Conservation (phyloP, 805 yeast genomes). For the Saccharomyces eubayanus region DNA sequence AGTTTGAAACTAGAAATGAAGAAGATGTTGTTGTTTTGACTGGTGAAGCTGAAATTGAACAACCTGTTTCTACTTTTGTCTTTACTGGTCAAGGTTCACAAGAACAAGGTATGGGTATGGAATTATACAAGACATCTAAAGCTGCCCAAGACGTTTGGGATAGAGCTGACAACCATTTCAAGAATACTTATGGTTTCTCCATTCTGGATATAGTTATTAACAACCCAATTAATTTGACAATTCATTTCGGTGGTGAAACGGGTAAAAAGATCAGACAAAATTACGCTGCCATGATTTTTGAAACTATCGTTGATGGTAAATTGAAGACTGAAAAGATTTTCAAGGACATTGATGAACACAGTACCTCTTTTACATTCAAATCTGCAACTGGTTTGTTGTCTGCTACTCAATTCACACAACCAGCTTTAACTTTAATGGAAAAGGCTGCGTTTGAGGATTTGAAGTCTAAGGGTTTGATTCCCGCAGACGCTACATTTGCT, state of each 20-base stretch:
- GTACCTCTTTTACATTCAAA: constrained; percentile 79
- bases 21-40: constrained; percentile 73
- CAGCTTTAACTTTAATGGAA: constrained; percentile 98
- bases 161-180: constrained; percentile 89
- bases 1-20: constrained; percentile 79
- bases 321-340: constrained; percentile 89
- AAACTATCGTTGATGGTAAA: constrained; percentile 79
- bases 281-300: constrained; percentile 95
- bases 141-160: constrained; percentile 97
- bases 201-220: constrained; percentile 89
- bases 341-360: constrained; percentile 75
- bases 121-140: constrained; percentile 77
- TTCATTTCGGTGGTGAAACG: constrained; percentile 95
- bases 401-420: constrained; percentile 98
- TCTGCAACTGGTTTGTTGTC: constrained; percentile 93
- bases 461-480: constrained; percentile 91
- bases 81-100: constrained; percentile 99
- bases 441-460: constrained; percentile 97
- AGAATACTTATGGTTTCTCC: constrained; percentile 92
- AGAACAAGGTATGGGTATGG: constrained; percentile 99
- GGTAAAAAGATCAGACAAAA: constrained; percentile 93
- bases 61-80: constrained; percentile 92
- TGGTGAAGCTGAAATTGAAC: constrained; percentile 98
- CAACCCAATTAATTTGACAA: constrained; percentile 91
- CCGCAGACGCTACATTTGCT: constrained; percentile 88